phyloP scores from a whole-genome alignment of 192 early-diverging fungal genomes.

The Coemansia erecta region DNA sequence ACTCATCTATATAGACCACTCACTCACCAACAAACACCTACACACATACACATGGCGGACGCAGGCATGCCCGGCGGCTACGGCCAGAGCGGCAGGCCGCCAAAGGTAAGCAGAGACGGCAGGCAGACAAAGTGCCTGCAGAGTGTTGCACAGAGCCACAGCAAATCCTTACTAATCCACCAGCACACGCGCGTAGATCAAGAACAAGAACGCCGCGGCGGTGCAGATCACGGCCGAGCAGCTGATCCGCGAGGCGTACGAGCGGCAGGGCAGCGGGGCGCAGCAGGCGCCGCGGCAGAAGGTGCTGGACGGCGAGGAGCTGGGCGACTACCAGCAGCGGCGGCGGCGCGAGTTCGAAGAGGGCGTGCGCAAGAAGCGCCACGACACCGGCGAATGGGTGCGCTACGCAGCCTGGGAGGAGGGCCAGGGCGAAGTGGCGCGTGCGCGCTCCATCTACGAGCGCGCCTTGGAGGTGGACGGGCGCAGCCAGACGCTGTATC shows the following conservation, averaged over 20 bases:
- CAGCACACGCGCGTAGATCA: too few relatives aligned
- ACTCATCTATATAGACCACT: too few relatives aligned
- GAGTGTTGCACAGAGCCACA: too few relatives aligned
- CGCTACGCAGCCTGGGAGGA: conserved; percentile 98
- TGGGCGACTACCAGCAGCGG: conserved; percentile 82
- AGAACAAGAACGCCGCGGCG: conserved; percentile 97
- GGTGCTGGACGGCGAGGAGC: conserved; percentile 91
- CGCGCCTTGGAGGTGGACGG: conserved; percentile 90
- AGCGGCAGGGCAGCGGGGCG: conserved; percentile 68
- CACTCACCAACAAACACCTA: too few relatives aligned
- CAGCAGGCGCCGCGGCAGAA: conserved; percentile 71
- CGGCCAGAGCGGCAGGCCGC: conserved; percentile 29
- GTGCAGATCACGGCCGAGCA: conserved; percentile 99
- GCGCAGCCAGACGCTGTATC: conserved; percentile 80
- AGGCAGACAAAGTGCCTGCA: too few relatives aligned
- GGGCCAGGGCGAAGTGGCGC: conserved; percentile 79
- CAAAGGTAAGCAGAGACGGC: too few relatives aligned
- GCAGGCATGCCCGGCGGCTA: conserved; percentile 35
- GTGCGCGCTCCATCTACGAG: conserved; percentile 85
- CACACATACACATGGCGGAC: conserved; percentile 1
- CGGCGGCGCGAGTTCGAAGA: conserved; percentile 97
- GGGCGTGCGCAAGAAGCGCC: conserved; percentile 78
- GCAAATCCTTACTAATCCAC: too few relatives aligned
- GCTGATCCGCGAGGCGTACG: conserved; percentile 92
- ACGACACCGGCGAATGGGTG: conserved; percentile 86